phyloP scores from a whole-genome alignment of 2,329 filamentous ascomycete species.

The Alternaria sp. region DNA sequence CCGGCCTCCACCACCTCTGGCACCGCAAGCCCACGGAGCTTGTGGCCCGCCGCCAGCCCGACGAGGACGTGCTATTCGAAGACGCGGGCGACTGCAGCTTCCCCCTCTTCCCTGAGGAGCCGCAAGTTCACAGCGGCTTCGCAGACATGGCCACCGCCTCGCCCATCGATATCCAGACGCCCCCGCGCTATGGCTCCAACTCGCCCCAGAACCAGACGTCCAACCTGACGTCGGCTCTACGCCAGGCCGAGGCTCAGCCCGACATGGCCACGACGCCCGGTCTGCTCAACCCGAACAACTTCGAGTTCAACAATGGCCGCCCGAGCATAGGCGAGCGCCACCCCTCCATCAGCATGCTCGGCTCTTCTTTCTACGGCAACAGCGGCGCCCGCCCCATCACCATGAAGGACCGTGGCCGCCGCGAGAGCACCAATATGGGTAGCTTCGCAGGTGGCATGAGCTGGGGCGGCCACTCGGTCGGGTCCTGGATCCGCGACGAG shows the following conservation, averaged over 20 bases:
- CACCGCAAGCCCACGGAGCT: slow-evolving; percentile 50
- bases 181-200: slow-evolving; percentile 61
- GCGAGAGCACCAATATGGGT: slow-evolving; percentile 66
- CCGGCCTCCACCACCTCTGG: slow-evolving; percentile 51
- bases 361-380: slow-evolving; percentile 59
- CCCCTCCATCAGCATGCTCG: slow-evolving; percentile 59
- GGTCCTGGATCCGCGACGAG: slow-evolving; percentile 98
- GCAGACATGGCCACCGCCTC: slow-evolving; percentile 60
- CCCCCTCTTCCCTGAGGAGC: slow-evolving; percentile 46
- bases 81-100: slow-evolving; percentile 52
- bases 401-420: slow-evolving; percentile 61
- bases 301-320: slow-evolving; percentile 39
- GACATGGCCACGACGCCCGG: slow-evolving; percentile 47
- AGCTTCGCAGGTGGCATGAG: slow-evolving; percentile 82
- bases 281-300: slow-evolving; percentile 47
- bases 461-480: slow-evolving; percentile 95
- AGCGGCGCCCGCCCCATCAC: slow-evolving; percentile 66
- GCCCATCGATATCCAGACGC: slow-evolving; percentile 66
- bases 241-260: slow-evolving; percentile 52
- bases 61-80: slow-evolving; percentile 48
- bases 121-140: slow-evolving; percentile 25
- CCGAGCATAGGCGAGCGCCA: slow-evolving; percentile 54
- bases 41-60: slow-evolving; percentile 38
- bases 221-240: slow-evolving; percentile 67
- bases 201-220: slow-evolving; percentile 68